phyloP scores from a whole-genome alignment of 495 filamentous ascomycete genomes.

The Xylaria scruposa region DNA sequence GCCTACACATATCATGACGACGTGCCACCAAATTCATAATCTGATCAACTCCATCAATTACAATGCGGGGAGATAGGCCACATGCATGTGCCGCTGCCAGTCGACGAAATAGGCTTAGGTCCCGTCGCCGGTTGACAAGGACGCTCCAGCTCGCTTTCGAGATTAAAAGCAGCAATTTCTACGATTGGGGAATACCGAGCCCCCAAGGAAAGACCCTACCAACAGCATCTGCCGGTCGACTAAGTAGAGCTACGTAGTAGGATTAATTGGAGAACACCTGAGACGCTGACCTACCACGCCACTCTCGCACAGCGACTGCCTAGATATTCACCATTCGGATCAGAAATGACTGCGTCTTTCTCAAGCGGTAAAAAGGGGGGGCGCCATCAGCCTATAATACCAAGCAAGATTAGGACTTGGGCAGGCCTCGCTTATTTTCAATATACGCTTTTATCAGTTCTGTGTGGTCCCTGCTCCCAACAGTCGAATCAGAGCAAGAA shows the following conservation, averaged over 20 bases:
- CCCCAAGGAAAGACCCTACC: background rate
- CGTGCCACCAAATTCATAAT: background rate
- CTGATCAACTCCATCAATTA: background rate
- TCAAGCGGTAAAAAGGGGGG: background rate
- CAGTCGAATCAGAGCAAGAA: background rate
- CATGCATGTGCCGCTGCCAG: background rate
- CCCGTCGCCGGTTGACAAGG: background rate
- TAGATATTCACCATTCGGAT: background rate
- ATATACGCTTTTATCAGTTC: background rate
- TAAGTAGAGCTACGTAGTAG: background rate
- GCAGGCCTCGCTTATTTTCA: background rate
- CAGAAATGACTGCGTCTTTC: too few relatives aligned
- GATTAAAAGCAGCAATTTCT: background rate
- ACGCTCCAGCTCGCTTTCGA: background rate
- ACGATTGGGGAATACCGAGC: background rate
- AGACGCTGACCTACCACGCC: background rate
- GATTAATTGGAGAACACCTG: background rate
- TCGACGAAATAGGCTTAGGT: background rate
- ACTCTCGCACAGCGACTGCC: background rate
- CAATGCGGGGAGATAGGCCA: background rate
- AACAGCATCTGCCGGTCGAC: background rate
- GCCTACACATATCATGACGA: background rate
- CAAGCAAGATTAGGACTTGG: background rate
- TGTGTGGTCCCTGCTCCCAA: background rate
- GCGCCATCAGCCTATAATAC: background rate